A percentile compares a stretch with the other conserved stretches of the same genome.
These are phyloP conservation scores for Phtheirospermum japonicum DNA, from an alignment of 257 asterid species.

Conservation along the genomic window DNA sequence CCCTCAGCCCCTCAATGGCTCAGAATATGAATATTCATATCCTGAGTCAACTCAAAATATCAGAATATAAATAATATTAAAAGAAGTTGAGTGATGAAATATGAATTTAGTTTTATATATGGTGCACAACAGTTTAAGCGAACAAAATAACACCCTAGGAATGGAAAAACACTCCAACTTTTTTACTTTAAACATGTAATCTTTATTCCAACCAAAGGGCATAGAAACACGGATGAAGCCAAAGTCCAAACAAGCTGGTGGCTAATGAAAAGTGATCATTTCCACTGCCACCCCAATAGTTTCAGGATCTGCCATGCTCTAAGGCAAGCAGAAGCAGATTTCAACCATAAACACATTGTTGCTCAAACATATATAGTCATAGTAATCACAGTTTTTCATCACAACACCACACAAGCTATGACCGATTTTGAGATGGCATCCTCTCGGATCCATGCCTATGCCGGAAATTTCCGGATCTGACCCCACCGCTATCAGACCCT, in stretches of 20 bases:
- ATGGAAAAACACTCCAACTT: too few species aligned
- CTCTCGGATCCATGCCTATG: constrained; percentile 79
- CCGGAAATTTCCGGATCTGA: constrained; percentile 38
- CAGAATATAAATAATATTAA: too few species aligned
- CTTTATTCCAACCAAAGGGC: constrained; percentile 32
- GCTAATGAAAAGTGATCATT: constrained; percentile 29
- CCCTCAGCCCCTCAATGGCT: too few species aligned
- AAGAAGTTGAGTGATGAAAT: too few species aligned
- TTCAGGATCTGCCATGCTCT: constrained; percentile 18
- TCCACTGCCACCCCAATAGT: constrained; percentile 38
- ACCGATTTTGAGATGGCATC: constrained; percentile 70
- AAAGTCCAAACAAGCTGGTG: constrained; percentile 37
- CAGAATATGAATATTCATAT: too few species aligned
- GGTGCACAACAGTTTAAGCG: too few species aligned
- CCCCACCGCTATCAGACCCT: constrained; percentile 37
- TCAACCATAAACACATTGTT: constrained; percentile 33
- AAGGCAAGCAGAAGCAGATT: constrained; percentile 19
- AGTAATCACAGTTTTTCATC: constrained; percentile 36
- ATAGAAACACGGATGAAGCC: constrained; percentile 35
- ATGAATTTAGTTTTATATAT: too few species aligned
- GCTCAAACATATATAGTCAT: constrained; percentile 44
- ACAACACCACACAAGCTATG: constrained; percentile 32
- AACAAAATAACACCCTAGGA: too few species aligned
- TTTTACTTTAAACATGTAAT: neutral
- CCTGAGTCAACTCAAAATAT: too few species aligned